Conservation (phyloP, 2,329 filamentous ascomycete species). For the Diaporthe caulivora region DNA sequence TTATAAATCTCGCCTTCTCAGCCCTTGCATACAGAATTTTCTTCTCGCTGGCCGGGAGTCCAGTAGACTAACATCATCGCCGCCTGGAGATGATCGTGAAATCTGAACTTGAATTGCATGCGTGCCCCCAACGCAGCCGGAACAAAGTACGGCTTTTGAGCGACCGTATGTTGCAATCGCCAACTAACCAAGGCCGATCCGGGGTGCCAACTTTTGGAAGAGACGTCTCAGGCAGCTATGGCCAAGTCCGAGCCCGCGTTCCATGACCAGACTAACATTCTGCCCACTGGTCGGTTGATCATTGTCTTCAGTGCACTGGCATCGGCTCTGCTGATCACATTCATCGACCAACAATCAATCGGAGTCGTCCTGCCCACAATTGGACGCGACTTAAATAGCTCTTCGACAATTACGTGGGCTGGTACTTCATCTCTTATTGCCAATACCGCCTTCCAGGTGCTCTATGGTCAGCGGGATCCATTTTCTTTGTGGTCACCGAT, state of each 20-base stretch:
- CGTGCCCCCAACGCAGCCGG: too few relatives aligned
- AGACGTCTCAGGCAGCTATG: conserved; percentile 5
- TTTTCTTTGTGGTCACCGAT: neutral
- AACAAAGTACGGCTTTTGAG: neutral
- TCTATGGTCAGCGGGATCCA: conserved; percentile 60
- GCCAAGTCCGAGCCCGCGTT: conserved; percentile 32
- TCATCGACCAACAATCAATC: conserved; percentile 70
- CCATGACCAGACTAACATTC: conserved; percentile 69
- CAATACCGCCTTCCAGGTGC: conserved; percentile 73
- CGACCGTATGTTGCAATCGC: neutral
- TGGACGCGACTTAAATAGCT: conserved; percentile 58
- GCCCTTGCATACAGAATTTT: conserved; percentile 5
- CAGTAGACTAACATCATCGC: neutral
- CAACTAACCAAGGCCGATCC: neutral
- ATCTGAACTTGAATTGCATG: neutral
- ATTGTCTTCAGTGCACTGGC: conserved; percentile 65
- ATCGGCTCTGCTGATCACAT: conserved; percentile 65
- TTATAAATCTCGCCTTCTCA: conserved; percentile 8
- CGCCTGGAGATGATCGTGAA: too few relatives aligned
- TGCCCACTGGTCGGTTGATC: conserved; percentile 63
- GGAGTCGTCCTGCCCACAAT: conserved; percentile 64
- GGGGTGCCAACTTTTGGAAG: neutral
- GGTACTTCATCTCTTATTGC: conserved; percentile 66
- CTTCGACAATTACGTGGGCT: conserved; percentile 67
- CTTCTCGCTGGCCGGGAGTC: neutral